Conservation (phyloP, 2,329 filamentous ascomycete genomes). For the Botrytis elliptica region DNA sequence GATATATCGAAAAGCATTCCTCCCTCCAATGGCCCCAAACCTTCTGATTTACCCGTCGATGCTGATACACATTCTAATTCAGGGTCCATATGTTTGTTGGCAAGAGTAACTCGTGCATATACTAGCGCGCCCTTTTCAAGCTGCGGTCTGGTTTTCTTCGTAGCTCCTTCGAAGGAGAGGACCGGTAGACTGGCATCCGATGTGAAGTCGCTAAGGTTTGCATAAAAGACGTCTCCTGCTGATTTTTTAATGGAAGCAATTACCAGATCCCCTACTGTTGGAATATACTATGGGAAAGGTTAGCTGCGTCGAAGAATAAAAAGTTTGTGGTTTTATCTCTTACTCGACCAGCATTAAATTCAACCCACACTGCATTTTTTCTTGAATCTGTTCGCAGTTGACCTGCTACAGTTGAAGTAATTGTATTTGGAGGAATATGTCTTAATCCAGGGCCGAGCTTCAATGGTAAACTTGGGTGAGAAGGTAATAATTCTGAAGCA, state of each 20-base stretch:
- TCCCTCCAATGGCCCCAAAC: slow-evolving; percentile 76
- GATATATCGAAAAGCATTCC: slow-evolving; percentile 87
- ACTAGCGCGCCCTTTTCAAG: slow-evolving; percentile 74
- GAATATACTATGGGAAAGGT: slow-evolving; percentile 64
- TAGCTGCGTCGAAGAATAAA: neutral
- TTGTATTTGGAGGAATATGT: slow-evolving; percentile 73
- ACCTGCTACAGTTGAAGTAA: slow-evolving; percentile 67
- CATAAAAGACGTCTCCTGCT: slow-evolving; percentile 75
- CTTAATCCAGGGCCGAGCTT: slow-evolving; percentile 82
- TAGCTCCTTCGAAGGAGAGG: slow-evolving; percentile 88
- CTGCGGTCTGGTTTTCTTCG: slow-evolving; percentile 85
- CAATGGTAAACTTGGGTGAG: slow-evolving; percentile 66
- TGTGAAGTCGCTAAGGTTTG: slow-evolving; percentile 67
- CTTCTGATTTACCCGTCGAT: slow-evolving; percentile 83
- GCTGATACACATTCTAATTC: slow-evolving; percentile 89
- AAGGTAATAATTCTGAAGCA: slow-evolving; percentile 63
- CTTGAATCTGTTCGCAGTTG: slow-evolving; percentile 64
- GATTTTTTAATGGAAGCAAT: slow-evolving; percentile 82
- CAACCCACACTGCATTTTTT: slow-evolving; percentile 79
- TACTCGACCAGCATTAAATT: slow-evolving; percentile 68
- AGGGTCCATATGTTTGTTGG: slow-evolving; percentile 79
- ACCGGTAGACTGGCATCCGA: slow-evolving; percentile 72
- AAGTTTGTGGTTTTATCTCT: slow-evolving; percentile 31
- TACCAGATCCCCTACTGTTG: slow-evolving; percentile 78
- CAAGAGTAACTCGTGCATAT: slow-evolving; percentile 79